Percentiles rank a stretch among this genome's conserved stretches.
Conservation (phyloP, 352 stramenopile species). For the Globisporangium spinosum region DNA sequence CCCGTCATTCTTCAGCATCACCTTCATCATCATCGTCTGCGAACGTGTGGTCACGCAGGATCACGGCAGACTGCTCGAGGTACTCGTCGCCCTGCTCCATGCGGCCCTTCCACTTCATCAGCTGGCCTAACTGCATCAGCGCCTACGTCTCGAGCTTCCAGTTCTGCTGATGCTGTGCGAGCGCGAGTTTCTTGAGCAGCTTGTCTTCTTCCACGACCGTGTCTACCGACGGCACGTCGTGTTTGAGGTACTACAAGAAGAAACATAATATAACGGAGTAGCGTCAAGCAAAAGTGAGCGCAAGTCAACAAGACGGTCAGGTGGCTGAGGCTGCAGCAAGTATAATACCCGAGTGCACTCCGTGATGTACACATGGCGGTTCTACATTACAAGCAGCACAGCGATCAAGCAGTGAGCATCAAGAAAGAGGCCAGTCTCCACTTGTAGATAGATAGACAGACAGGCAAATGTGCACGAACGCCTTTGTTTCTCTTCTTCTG, state of each 20-base stretch:
- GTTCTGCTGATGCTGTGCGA: constrained; percentile 35
- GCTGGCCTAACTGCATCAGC: constrained; percentile 63
- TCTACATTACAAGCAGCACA: constrained; percentile 20
- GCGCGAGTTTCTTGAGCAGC: constrained; percentile 45
- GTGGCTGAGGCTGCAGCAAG: constrained; percentile 7
- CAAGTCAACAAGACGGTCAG: neutral
- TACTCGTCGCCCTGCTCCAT: constrained; percentile 43
- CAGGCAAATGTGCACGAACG: neutral
- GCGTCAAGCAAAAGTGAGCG: neutral
- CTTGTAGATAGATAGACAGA: neutral
- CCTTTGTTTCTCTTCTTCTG: constrained; percentile 16
- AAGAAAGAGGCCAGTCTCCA: neutral
- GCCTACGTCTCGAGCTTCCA: constrained; percentile 66
- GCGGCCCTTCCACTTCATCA: constrained; percentile 72
- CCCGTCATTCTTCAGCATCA: neutral
- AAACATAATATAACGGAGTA: neutral
- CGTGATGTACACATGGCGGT: constrained; percentile 74
- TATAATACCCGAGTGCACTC: constrained; percentile 49
- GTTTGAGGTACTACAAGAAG: constrained; percentile 51
- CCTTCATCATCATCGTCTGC: constrained; percentile 26
- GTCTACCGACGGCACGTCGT: constrained; percentile 61
- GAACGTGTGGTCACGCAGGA: constrained; percentile 59
- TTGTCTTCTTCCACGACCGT: constrained; percentile 76
- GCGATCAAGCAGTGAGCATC: neutral
- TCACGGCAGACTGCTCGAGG: constrained; percentile 46